phyloP scores from a whole-genome alignment of 139 green algal species.

The Gonium pectorale region DNA sequence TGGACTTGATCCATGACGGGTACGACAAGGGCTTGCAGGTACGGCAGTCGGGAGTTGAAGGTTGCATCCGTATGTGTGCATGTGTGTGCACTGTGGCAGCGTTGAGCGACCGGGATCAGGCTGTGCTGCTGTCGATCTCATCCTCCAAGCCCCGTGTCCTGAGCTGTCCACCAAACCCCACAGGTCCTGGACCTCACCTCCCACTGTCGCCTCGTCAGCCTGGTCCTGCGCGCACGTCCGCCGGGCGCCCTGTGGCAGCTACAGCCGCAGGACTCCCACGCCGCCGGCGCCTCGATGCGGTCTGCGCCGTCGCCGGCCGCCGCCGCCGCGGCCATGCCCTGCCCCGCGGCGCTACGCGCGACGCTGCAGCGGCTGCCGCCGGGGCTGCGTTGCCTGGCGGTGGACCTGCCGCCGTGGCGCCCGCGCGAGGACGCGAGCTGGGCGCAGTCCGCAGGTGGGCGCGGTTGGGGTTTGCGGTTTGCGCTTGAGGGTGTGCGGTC shows the following conservation, averaged over 20 bases:
- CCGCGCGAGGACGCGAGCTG: background rate
- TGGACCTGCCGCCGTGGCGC: background rate
- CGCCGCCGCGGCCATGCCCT: background rate
- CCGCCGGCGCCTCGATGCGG: background rate
- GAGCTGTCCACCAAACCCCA: background rate
- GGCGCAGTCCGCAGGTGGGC: too few species aligned
- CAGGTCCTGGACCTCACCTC: background rate
- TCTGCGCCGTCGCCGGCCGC: background rate
- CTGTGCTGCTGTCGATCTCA: too few species aligned
- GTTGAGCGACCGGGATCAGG: too few species aligned
- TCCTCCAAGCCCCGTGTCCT: background rate
- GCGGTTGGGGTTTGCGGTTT: too few species aligned
- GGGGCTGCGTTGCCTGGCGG: background rate
- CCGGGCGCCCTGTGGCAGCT: background rate
- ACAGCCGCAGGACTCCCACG: background rate
- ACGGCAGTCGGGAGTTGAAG: too few species aligned
- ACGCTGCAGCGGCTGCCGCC: constrained; percentile 16
- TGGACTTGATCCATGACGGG: constrained; percentile 11
- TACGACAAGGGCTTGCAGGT: constrained; percentile 30
- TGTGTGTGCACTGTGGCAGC: too few species aligned
- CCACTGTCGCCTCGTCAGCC: constrained; percentile 1
- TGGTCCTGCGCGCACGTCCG: background rate
- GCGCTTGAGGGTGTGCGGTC: too few species aligned
- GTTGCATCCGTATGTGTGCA: too few species aligned
- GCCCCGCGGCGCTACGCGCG: background rate